These are phyloP conservation scores for Aspergillus cristatus DNA, from an alignment of 495 filamentous ascomycete species.

Conservation along the genomic window DNA sequence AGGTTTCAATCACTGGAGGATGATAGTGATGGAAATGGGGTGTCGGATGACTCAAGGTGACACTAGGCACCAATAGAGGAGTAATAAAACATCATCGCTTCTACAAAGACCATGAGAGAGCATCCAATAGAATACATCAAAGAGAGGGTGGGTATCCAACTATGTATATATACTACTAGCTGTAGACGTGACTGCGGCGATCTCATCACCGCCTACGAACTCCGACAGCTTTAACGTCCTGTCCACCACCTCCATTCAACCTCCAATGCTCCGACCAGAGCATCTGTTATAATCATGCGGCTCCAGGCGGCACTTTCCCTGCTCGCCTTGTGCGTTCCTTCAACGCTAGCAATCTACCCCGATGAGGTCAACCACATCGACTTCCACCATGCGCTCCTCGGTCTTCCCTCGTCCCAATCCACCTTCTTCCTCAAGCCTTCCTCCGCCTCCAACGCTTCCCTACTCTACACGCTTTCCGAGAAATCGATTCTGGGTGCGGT, in stretches of 20 bases:
- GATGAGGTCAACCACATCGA: constrained; percentile 91
- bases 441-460: constrained; percentile 68
- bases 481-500: constrained; percentile 74
- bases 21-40: no score
- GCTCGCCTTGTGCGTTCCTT: constrained; percentile 32
- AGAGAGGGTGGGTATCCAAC: no score
- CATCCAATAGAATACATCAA: no score
- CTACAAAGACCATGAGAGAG: no score
- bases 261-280: constrained; percentile 23
- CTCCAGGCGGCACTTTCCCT: constrained; percentile 34
- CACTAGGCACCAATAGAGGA: no score
- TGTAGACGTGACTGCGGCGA: no score
- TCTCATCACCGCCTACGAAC: no score
- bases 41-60: no score
- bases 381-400: constrained; percentile 85
- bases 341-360: constrained; percentile 58
- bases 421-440: constrained; percentile 93
- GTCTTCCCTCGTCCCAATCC: constrained; percentile 65
- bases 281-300: constrained; percentile 31
- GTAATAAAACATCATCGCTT: no score
- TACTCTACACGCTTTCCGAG: constrained; percentile 86
- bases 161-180: no score
- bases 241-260: constrained; percentile 6
- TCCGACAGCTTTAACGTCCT: background rate
- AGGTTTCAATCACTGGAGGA: no score